Evolutionary conservation across 192 early-diverging fungal genomes (phyloP), one percentile per base, ranked within the genome.

Genomic region (Coemansia sp.): DNA sequence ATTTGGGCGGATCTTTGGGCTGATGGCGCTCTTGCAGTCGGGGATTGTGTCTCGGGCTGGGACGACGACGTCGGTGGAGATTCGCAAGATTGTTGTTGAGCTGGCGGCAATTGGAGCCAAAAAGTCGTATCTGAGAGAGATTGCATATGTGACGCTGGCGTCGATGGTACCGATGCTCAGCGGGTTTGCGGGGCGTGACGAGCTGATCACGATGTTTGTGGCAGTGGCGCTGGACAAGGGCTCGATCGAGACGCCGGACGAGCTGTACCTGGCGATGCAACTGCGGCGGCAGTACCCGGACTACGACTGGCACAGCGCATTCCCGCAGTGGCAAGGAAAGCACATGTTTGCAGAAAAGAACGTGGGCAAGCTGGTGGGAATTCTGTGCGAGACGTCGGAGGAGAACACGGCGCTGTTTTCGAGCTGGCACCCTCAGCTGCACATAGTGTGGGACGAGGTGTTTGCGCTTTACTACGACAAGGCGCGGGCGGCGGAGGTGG

Each of bases 1-100:
- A 58, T 95, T 97, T 71, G 95, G 93, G 40, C 87, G 93, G 46
- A 82, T 98, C 57, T 96, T 99, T 83, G 93, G 95, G 10, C 68
- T 87, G 53, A 85, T 90, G 83, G 86, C 89, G 26, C 84, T 98
- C 26, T 83, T 91, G 26, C 83, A 88, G 53, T 88, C 94, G 15
- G 91, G 90, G 9, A 83, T 93, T 41, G 52, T 96, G 1, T 60
- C 72, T 18, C 81, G 89, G n/a, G 39, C 77, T 3, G 64, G 65
- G 0, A 91, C 92, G 26, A 91, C 92, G 26, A 87, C 86, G 1
- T 26, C 73, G 14, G 85, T 89, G 21, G 93, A 97, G 59, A 73
- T 91, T 17, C 35, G 82, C n/a, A 83, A 84, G 37, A 85, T 97
- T 2, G 77, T 88, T 21, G 81, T 86, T 39, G 79, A 78, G 56